These are phyloP conservation scores for Capronia epimyces DNA, from an alignment of 2,329 filamentous ascomycete species.

Conservation along the genomic window DNA sequence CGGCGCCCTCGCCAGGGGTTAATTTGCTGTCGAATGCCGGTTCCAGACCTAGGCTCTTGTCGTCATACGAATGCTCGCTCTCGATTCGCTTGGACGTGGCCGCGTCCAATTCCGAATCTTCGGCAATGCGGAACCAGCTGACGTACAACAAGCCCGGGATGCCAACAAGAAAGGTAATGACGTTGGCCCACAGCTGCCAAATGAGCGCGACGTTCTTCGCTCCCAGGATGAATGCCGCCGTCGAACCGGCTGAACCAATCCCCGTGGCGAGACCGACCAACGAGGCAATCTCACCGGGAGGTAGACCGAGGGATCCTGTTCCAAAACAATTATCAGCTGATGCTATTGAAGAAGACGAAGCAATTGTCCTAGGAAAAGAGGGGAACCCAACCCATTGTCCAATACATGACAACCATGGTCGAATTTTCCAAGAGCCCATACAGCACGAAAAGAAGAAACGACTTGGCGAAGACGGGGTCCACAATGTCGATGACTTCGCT, in stretches of 20 bases:
- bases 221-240: background rate
- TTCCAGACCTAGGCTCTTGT: too few species aligned
- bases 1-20: too few species aligned
- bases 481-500: background rate
- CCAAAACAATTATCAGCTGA: too few species aligned
- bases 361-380: too few species aligned
- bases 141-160: background rate
- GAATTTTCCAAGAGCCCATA: constrained; percentile 1
- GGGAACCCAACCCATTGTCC: background rate
- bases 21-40: too few species aligned
- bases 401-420: background rate
- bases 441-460: background rate
- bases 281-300: background rate
- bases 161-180: background rate
- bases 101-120: background rate
- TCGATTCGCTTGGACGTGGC: background rate
- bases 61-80: too few species aligned
- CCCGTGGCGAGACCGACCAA: background rate
- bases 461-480: background rate
- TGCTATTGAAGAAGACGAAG: too few species aligned
- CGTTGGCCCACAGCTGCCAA: background rate
- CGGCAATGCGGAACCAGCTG: background rate
- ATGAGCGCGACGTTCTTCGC: background rate
- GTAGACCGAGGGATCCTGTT: background rate
- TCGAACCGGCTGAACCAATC: background rate